These are phyloP conservation scores for Oryza punctata DNA, from an alignment of 176 grass and related monocot species.

Conservation along the genomic window DNA sequence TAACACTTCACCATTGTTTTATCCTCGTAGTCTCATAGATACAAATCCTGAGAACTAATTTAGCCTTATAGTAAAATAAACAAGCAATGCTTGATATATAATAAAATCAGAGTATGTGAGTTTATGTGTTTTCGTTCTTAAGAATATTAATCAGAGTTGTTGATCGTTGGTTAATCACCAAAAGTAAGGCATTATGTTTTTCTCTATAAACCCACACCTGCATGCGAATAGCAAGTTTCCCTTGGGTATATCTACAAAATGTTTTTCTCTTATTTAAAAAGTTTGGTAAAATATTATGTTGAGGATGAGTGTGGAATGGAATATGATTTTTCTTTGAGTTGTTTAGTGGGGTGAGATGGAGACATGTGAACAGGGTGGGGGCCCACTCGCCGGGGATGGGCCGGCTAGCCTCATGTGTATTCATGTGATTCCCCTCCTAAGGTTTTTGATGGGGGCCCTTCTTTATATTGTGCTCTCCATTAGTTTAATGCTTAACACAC, in stretches of 20 bases:
- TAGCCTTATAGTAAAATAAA: too few relatives aligned
- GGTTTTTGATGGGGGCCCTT: neutral
- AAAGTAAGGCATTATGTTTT: neutral
- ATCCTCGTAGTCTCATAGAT: too few relatives aligned
- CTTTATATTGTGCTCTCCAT: neutral
- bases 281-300: neutral
- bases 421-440: neutral
- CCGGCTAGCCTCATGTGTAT: conserved; percentile 3
- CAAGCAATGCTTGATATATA: too few relatives aligned
- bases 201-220: neutral
- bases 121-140: too few relatives aligned
- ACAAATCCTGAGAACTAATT: too few relatives aligned
- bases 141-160: too few relatives aligned
- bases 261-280: neutral
- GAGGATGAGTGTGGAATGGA: neutral
- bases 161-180: neutral
- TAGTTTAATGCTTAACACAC: neutral
- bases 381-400: conserved; percentile 17
- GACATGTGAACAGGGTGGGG: conserved; percentile 52
- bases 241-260: neutral
- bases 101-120: too few relatives aligned
- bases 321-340: neutral
- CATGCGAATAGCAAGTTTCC: neutral
- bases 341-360: conserved; percentile 23
- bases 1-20: too few relatives aligned